Conservation (phyloP, 441 rosid genomes). For the Pelargonium australe region DNA sequence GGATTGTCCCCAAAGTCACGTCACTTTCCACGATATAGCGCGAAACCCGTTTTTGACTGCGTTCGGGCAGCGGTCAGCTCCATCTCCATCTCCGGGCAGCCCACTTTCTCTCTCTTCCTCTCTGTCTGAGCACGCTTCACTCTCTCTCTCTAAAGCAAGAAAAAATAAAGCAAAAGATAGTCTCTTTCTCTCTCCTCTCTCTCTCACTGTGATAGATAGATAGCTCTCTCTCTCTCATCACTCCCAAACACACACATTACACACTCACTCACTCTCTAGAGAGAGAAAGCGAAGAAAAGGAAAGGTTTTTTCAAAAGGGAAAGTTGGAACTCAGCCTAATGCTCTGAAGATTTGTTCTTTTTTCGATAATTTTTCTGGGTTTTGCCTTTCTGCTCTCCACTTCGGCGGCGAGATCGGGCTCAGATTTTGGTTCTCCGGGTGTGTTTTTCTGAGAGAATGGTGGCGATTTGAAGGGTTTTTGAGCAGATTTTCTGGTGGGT, state of each 20-base stretch:
- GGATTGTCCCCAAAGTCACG: conserved; percentile 28
- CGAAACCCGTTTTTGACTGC: conserved; percentile 45
- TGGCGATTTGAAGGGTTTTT: conserved; percentile 22
- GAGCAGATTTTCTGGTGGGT: conserved; percentile 9
- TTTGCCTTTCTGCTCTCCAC: conserved; percentile 20
- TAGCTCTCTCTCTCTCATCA: conserved; percentile 10
- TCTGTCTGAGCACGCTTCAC: conserved; percentile 21
- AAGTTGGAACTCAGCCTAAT: background rate
- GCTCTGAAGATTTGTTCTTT: conserved; percentile 13
- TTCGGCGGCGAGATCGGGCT: conserved; percentile 12
- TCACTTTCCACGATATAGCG: conserved; percentile 41
- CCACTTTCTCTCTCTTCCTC: conserved; percentile 7
- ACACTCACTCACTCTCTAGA: conserved; percentile 22
- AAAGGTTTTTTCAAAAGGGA: conserved; percentile 27
- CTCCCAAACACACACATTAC: conserved; percentile 19
- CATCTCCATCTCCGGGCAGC: conserved; percentile 31
- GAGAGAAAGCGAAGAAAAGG: conserved; percentile 26
- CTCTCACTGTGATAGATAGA: conserved; percentile 5
- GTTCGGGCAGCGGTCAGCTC: conserved; percentile 46
- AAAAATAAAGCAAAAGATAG: background rate
- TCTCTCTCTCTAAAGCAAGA: background rate
- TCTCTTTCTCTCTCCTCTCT: conserved; percentile 9
- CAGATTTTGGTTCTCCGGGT: conserved; percentile 20
- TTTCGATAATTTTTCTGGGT: background rate
- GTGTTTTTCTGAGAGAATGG: conserved; percentile 20